Evolutionary conservation across 805 yeast genomes (phyloP).

Genomic region (Pichia eremophila): DNA sequence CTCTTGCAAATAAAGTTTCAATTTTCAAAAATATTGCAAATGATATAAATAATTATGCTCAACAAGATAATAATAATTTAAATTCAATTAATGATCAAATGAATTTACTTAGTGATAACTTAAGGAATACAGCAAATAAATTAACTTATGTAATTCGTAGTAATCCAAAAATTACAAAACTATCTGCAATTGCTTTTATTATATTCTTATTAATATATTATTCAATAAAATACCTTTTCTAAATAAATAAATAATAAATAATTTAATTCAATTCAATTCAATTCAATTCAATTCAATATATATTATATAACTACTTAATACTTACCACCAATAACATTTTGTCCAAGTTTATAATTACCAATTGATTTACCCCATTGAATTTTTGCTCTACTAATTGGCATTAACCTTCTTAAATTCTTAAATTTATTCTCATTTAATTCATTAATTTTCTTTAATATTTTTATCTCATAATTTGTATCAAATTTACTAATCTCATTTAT

Average conservation of each 20-base stretch:
- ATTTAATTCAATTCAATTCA: no score
- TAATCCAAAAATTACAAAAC: slow-evolving; percentile 52
- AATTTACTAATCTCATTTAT: slow-evolving; percentile 40
- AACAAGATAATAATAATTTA: slow-evolving; percentile 36
- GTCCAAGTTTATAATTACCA: slow-evolving; percentile 81
- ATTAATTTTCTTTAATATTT: slow-evolving; percentile 53
- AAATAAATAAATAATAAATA: neutral
- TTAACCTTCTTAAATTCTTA: slow-evolving; percentile 77
- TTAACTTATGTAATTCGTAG: slow-evolving; percentile 46
- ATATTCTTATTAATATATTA: slow-evolving; percentile 50
- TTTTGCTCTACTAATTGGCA: slow-evolving; percentile 86
- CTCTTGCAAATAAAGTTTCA: slow-evolving; percentile 56
- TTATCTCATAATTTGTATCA: slow-evolving; percentile 53
- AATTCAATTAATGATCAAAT: slow-evolving; percentile 41
- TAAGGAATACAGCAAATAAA: slow-evolving; percentile 43
- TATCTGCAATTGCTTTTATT: slow-evolving; percentile 47
- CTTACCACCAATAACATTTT: slow-evolving; percentile 51
- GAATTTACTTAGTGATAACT: slow-evolving; percentile 35
- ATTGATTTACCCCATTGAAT: slow-evolving; percentile 94
- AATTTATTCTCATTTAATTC: slow-evolving; percentile 72
- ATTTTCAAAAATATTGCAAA: slow-evolving; percentile 56
- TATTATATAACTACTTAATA: no score
- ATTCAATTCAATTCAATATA: no score
- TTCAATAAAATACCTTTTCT: slow-evolving; percentile 36
- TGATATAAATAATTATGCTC: slow-evolving; percentile 59